These are phyloP conservation scores for Scheffersomyces stambukii DNA, from an alignment of 1,139 yeast genomes.

Conservation along the genomic window DNA sequence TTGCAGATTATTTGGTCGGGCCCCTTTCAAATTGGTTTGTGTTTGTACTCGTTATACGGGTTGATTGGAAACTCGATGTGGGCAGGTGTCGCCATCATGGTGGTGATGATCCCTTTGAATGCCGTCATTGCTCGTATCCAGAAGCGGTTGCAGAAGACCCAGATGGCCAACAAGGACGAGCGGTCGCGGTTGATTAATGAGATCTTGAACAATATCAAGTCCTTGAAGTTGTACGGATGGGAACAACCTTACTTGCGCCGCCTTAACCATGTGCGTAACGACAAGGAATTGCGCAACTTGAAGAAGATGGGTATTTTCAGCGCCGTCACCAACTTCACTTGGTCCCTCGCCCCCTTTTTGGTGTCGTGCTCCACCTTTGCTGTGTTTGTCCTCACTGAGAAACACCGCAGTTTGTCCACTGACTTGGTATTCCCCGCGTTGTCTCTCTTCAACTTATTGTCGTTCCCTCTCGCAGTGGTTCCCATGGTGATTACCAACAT, in stretches of 20 bases:
- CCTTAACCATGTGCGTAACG: conserved; percentile 78
- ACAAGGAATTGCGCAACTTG: conserved; percentile 78
- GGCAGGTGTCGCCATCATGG: conserved; percentile 88
- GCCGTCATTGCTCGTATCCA: conserved; percentile 69
- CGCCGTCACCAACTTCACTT: conserved; percentile 72
- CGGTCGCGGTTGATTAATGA: conserved; percentile 68
- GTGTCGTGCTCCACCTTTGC: conserved; percentile 93
- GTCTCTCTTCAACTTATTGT: conserved; percentile 75
- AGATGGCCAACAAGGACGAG: conserved; percentile 45
- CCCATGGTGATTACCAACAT: conserved; percentile 86
- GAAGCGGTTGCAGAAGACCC: conserved; percentile 65
- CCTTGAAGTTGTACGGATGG: conserved; percentile 93
- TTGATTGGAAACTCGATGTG: conserved; percentile 91
- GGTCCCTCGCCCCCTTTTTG: conserved; percentile 85
- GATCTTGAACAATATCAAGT: conserved; percentile 85
- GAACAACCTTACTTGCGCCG: conserved; percentile 78
- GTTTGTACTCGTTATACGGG: conserved; percentile 71
- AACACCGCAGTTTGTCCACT: conserved; percentile 71
- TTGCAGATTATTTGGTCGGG: conserved; percentile 94
- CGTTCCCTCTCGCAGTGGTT: conserved; percentile 90
- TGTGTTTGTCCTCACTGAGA: conserved; percentile 61
- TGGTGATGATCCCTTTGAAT: conserved; percentile 82
- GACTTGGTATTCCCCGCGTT: conserved; percentile 95
- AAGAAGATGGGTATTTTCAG: conserved; percentile 72
- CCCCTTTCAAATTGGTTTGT: conserved; percentile 83